A percentile compares a stretch with the other conserved stretches of the same genome.
These are phyloP conservation scores for Barbatosphaeria neglecta DNA, from an alignment of 495 filamentous ascomycete genomes.

Conservation along the genomic window DNA sequence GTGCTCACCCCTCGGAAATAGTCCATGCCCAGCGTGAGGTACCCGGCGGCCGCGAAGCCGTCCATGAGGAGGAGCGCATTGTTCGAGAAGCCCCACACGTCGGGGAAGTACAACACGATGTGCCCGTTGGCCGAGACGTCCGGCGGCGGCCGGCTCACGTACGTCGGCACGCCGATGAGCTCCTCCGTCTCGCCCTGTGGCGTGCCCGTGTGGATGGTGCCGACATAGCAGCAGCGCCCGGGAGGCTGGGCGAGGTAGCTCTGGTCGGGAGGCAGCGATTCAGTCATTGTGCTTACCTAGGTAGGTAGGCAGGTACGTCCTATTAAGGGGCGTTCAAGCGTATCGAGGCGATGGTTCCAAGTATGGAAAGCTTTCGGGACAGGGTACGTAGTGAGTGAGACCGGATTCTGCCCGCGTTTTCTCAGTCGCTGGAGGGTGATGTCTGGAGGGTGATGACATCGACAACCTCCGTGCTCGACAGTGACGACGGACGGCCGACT, in stretches of 20 bases:
- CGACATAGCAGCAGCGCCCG: slow-evolving; percentile 19
- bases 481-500: no score
- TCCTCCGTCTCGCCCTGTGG: slow-evolving; percentile 15
- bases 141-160: slow-evolving; percentile 17
- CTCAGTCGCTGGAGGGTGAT: no score
- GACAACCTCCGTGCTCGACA: no score
- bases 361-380: no score
- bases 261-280: neutral
- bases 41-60: slow-evolving; percentile 30
- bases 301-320: no score
- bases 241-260: slow-evolving; percentile 23
- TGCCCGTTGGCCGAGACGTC: slow-evolving; percentile 20
- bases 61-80: slow-evolving; percentile 29
- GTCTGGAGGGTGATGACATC: no score
- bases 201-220: slow-evolving; percentile 22
- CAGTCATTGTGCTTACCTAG: neutral
- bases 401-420: no score
- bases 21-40: slow-evolving; percentile 24
- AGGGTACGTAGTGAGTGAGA: no score
- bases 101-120: slow-evolving; percentile 29
- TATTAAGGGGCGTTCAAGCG: no score
- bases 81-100: slow-evolving; percentile 26
- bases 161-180: slow-evolving; percentile 21
- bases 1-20: slow-evolving; percentile 27
- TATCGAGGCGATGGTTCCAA: no score